Conservation (phyloP, 2,329 filamentous ascomycete species). For the Pseudocercospora fuligena region DNA sequence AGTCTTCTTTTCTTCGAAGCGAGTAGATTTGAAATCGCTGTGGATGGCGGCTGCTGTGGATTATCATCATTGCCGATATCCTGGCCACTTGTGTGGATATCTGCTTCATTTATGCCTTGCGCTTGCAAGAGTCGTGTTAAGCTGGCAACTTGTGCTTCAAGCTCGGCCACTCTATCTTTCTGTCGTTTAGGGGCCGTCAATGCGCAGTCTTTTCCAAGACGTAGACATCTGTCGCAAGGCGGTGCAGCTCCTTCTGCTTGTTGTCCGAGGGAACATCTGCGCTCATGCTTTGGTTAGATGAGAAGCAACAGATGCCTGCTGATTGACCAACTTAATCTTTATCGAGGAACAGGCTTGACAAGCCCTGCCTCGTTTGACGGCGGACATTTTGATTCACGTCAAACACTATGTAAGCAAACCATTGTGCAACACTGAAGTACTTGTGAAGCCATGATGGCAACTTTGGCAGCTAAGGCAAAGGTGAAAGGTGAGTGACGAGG, state of each 20-base stretch:
- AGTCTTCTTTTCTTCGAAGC: slow-evolving; percentile 25
- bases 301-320: neutral
- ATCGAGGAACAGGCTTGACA: slow-evolving; percentile 27
- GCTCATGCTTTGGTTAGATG: neutral
- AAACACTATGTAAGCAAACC: neutral
- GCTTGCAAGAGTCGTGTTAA: slow-evolving; percentile 34
- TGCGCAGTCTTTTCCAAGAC: slow-evolving; percentile 36
- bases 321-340: slow-evolving; percentile 12
- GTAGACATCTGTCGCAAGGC: slow-evolving; percentile 37
- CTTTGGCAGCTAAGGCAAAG: too few relatives aligned
- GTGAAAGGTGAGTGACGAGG: too few relatives aligned
- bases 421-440: too few relatives aligned
- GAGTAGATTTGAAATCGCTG: neutral
- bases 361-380: slow-evolving; percentile 25
- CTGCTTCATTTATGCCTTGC: slow-evolving; percentile 29
- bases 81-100: neutral
- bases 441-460: too few relatives aligned
- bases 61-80: neutral
- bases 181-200: slow-evolving; percentile 33
- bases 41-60: neutral
- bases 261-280: slow-evolving; percentile 21
- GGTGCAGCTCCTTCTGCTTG: slow-evolving; percentile 21
- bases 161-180: slow-evolving; percentile 34
- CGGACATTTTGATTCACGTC: slow-evolving; percentile 9
- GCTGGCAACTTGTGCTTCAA: slow-evolving; percentile 39